These are phyloP conservation scores for Solanum ossicruentum DNA, from an alignment of 257 asterid species.

Conservation along the genomic window DNA sequence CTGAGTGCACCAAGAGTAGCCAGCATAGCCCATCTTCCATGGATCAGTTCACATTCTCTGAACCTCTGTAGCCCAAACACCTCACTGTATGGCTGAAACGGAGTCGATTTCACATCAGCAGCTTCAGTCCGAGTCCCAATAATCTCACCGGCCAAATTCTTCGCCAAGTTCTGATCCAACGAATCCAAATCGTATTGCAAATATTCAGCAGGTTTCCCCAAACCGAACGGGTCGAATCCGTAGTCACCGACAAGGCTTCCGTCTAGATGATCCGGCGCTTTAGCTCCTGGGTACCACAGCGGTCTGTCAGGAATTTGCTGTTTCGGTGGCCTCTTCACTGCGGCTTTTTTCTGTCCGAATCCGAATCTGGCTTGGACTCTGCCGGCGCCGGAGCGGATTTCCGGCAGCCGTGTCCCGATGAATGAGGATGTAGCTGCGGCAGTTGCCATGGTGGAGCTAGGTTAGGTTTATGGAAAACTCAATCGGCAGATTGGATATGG, in stretches of 20 bases:
- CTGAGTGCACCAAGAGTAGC: conserved; percentile 87
- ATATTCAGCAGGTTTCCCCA: conserved; percentile 92
- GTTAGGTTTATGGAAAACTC: not conserved
- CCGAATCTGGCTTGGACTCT: conserved; percentile 73
- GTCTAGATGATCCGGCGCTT: conserved; percentile 73
- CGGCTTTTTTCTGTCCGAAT: conserved; percentile 40
- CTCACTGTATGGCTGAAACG: conserved; percentile 82
- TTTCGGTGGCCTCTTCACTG: conserved; percentile 33
- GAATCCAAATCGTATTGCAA: conserved; percentile 80
- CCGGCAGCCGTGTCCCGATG: conserved; percentile 67
- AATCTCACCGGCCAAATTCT: conserved; percentile 59
- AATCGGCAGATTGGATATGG: not conserved
- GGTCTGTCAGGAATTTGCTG: conserved; percentile 50
- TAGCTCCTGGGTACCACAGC: conserved; percentile 82
- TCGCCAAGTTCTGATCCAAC: conserved; percentile 80
- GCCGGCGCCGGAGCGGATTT: conserved; percentile 35
- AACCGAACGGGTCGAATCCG: conserved; percentile 87
- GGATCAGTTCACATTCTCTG: conserved; percentile 94
- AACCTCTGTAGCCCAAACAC: conserved; percentile 89
- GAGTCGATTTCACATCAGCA: conserved; percentile 61
- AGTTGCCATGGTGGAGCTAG: conserved; percentile 36
- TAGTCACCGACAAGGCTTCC: conserved; percentile 84
- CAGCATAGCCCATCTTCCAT: conserved; percentile 97
- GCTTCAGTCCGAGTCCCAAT: conserved; percentile 79
- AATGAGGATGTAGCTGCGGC: conserved; percentile 71